Evolutionary conservation across 805 yeast genomes (phyloP).

Genomic region (Pichia heedii): DNA sequence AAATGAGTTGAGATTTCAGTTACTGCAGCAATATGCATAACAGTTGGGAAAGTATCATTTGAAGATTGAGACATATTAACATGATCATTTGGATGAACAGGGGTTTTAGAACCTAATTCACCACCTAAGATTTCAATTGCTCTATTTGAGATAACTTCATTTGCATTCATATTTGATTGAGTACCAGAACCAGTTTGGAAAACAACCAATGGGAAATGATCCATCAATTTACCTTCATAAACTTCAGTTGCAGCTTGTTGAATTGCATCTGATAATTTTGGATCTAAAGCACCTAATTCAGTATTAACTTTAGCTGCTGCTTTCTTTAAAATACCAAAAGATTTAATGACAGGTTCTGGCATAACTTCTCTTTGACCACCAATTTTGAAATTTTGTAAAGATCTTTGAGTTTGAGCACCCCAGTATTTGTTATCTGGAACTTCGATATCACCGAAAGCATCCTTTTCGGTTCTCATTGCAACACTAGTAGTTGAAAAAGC

Average conservation of each 20-base stretch:
- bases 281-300: conserved; percentile 72
- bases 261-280: conserved; percentile 75
- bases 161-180: conserved; percentile 98
- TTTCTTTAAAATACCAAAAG: conserved; percentile 90
- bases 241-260: conserved; percentile 95
- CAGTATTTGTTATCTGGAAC: conserved; percentile 75
- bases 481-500: conserved; percentile 23
- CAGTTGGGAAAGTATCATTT: conserved; percentile 98
- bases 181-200: conserved; percentile 99
- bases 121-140: conserved; percentile 97
- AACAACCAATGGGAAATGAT: conserved; percentile 95
- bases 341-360: conserved; percentile 85
- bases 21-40: conserved; percentile 98
- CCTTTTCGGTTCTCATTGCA: conserved; percentile 66
- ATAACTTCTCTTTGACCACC: conserved; percentile 87
- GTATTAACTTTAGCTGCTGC: conserved; percentile 90
- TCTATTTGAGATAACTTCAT: conserved; percentile 96
- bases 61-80: conserved; percentile 98
- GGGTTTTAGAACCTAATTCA: conserved; percentile 78
- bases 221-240: conserved; percentile 79
- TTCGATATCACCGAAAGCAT: conserved; percentile 95
- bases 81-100: conserved; percentile 98
- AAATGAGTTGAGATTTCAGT: conserved; percentile 69
- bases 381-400: conserved; percentile 87
- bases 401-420: conserved; percentile 98